Percentiles rank a stretch among this genome's conserved stretches.
Conservation (phyloP, 2,329 filamentous ascomycete species). For the Colletotrichum sidae region DNA sequence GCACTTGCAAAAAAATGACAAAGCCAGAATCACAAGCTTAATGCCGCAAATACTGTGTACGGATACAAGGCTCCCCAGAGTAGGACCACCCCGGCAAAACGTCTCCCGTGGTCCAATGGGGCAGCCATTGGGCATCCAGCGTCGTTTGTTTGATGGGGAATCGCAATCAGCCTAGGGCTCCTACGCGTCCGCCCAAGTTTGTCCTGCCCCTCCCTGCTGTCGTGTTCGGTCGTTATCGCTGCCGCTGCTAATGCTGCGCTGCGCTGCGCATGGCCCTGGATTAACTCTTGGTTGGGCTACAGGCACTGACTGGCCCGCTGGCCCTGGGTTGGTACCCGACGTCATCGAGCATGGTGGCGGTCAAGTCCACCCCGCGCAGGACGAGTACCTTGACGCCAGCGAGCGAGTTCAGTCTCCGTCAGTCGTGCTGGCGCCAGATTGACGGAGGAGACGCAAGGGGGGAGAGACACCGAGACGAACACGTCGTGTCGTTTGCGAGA, state of each 20-base stretch:
- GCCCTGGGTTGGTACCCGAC: slow-evolving; percentile 29
- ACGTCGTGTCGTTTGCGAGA: too few species aligned
- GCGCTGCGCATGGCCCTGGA: not conserved
- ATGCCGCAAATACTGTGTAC: slow-evolving; percentile 5
- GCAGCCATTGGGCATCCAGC: slow-evolving; percentile 32
- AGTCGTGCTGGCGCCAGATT: not conserved
- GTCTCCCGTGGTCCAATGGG: slow-evolving; percentile 22
- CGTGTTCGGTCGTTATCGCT: slow-evolving; percentile 12
- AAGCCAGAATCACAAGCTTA: slow-evolving; percentile 19
- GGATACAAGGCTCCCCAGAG: not conserved
- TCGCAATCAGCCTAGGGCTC: slow-evolving; percentile 11
- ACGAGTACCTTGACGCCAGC: slow-evolving; percentile 14
- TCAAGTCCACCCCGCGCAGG: slow-evolving; percentile 24
- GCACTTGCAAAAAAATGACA: not conserved
- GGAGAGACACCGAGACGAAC: too few species aligned
- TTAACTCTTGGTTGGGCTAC: slow-evolving; percentile 27
- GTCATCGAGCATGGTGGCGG: slow-evolving; percentile 36
- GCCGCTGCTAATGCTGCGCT: slow-evolving; percentile 9
- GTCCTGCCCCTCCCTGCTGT: not conserved
- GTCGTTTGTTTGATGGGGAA: slow-evolving; percentile 20
- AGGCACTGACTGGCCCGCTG: slow-evolving; percentile 2
- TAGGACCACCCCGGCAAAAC: slow-evolving; percentile 15
- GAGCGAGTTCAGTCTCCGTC: slow-evolving; percentile 1
- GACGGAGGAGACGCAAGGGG: too few species aligned
- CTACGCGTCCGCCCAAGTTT: not conserved